phyloP scores from a whole-genome alignment of 306 rosid genomes.

The Corylus heterophylla region DNA sequence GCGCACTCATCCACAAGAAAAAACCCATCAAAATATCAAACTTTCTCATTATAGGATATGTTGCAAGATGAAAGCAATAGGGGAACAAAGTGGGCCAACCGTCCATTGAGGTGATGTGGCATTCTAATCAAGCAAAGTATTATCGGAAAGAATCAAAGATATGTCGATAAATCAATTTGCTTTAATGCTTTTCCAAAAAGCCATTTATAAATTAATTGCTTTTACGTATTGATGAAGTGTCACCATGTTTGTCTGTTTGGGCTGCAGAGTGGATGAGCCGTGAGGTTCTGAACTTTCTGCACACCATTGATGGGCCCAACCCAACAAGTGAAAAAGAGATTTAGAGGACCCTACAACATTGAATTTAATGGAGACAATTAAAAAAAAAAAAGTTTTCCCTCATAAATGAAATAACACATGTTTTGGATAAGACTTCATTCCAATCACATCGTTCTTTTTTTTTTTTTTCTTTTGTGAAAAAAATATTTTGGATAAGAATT shows the following conservation, averaged over 20 bases:
- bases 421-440: no score
- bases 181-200: background rate
- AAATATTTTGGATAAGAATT: no score
- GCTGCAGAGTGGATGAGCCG: background rate
- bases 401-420: no score
- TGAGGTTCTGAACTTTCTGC: constrained; percentile 8
- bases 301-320: background rate
- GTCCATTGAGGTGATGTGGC: background rate
- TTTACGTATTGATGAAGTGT: background rate
- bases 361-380: no score
- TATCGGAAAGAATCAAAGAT: background rate
- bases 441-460: background rate
- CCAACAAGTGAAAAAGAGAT: background rate
- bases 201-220: background rate
- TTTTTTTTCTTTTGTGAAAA: no score
- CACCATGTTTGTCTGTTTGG: background rate
- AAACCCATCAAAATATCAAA: no score
- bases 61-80: background rate
- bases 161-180: background rate
- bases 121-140: background rate
- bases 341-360: background rate
- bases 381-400: no score
- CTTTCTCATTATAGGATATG: no score
- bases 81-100: background rate
- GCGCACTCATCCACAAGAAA: no score